Evolutionary conservation across 495 filamentous ascomycete genomes (phyloP), one percentile per base, ranked within the genome.

Genomic region (Aspergillus heteromorphus): DNA sequence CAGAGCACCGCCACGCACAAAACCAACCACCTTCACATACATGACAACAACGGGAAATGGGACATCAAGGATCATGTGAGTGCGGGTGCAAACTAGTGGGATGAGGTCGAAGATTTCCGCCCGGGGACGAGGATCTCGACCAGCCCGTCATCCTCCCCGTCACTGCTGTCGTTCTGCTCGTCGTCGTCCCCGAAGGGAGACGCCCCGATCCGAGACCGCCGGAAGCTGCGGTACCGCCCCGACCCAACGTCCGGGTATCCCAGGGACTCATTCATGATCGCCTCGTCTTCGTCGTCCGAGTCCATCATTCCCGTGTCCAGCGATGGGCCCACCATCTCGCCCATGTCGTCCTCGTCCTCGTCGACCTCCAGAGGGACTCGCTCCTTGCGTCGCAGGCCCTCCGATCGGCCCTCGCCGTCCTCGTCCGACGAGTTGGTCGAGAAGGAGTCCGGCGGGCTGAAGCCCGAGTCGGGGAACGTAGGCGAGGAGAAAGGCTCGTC

Each of bases 261-360:
- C 13, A 76, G 51, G 13, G 73, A 75, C 57, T 75, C 73, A 48
- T 78, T 76, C 43, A 76, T 75, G 41, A 75, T 76, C 27, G 73
- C 75, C 45, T 78, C 75, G 20, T 75, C 73, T 53, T 77, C 74
- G 9, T 77, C 74, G 40, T 77, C 73, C 17, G 74, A 74, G 49
- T 76, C 74, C 55, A 73, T 64, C 63, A 75, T 64, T 17, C 63
- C 66, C 21, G 63, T 56, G n/a, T 65, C 66, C 43, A 56, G 66
- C 10, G 66, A 66, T 20, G 74, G 74, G 30, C 63, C 73, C 6
- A 77, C 72, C 74, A 77, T 77, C 53, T 77, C 74, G 6, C 74
- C 74, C 74, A 77, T 77, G 21, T 77, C 74, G 36, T 76, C 73
- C 20, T 77, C 74, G 16, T 76, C 74, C 30, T 77, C 74, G 8